Percentiles rank a stretch among this genome's conserved stretches.
Evolutionary conservation across 192 early-diverging fungal genomes (phyloP).

Genomic region (Mortierella alpina): DNA sequence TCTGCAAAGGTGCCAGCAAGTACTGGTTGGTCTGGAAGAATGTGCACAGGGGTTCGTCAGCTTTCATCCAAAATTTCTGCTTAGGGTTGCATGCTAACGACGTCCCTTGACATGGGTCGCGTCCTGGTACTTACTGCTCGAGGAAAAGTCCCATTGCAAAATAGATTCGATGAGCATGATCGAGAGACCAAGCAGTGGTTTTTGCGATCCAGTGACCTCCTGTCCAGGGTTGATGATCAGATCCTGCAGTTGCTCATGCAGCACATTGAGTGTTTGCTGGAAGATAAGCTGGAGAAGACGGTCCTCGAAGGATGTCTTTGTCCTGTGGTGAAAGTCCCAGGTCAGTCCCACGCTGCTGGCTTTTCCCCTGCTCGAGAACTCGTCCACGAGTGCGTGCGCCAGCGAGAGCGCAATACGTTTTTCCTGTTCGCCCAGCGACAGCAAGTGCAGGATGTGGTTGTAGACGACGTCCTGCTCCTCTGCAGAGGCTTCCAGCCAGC

Average conservation of each 20-base stretch:
- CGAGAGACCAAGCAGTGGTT: slow-evolving; percentile 30
- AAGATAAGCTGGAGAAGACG: slow-evolving; percentile 63
- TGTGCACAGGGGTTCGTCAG: not conserved
- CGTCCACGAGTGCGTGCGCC: slow-evolving; percentile 66
- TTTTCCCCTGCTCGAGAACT: slow-evolving; percentile 69
- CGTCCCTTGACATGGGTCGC: not conserved
- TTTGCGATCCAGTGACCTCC: slow-evolving; percentile 46
- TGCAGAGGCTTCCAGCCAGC: slow-evolving; percentile 67
- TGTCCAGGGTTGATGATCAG: slow-evolving; percentile 31
- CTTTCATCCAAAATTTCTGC: not conserved
- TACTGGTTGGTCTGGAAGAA: slow-evolving; percentile 39
- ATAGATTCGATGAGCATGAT: slow-evolving; percentile 46
- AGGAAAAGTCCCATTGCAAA: slow-evolving; percentile 50
- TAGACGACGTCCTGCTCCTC: slow-evolving; percentile 67
- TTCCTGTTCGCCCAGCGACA: slow-evolving; percentile 59
- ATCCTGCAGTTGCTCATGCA: slow-evolving; percentile 59
- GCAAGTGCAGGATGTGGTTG: slow-evolving; percentile 58
- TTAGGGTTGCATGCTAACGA: not conserved
- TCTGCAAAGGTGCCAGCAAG: slow-evolving; percentile 54
- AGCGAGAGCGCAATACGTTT: slow-evolving; percentile 62
- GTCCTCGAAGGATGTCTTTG: slow-evolving; percentile 73
- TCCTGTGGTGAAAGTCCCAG: slow-evolving; percentile 74
- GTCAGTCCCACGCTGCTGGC: slow-evolving; percentile 70
- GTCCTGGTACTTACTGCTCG: slow-evolving; percentile 27
- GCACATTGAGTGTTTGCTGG: slow-evolving; percentile 58